A percentile compares a stretch with the other conserved stretches of the same genome.
These are phyloP conservation scores for Linanthus parryae DNA, from an alignment of 148 eudicot genomes.

Conservation along the genomic window DNA sequence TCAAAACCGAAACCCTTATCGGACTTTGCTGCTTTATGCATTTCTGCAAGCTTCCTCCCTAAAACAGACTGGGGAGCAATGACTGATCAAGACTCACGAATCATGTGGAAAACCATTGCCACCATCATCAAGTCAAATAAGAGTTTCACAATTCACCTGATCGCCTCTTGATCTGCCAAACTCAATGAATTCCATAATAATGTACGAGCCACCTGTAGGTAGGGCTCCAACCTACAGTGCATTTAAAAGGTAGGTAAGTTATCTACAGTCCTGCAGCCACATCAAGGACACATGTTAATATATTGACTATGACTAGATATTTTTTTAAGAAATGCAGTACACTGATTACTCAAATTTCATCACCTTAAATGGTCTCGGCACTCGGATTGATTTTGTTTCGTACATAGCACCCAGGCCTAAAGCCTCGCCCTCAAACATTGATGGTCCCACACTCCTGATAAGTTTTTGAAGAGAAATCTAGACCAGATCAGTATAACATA, in stretches of 20 bases:
- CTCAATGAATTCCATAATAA: slow-evolving; percentile 92
- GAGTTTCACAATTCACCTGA: slow-evolving; percentile 47
- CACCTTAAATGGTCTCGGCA: slow-evolving; percentile 89
- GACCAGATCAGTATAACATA: no score
- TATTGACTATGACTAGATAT: neutral
- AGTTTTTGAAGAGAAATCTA: no score
- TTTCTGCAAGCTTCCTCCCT: slow-evolving; percentile 92
- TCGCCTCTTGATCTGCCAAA: slow-evolving; percentile 77
- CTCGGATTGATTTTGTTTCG: slow-evolving; percentile 77
- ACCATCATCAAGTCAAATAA: slow-evolving; percentile 2
- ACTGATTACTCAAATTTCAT: slow-evolving; percentile 7
- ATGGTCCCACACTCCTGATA: slow-evolving; percentile 76
- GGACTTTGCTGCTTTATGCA: slow-evolving; percentile 89
- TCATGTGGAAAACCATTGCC: slow-evolving; percentile 3
- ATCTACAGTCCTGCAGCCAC: slow-evolving; percentile 13
- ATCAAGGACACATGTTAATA: neutral
- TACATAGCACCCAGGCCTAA: slow-evolving; percentile 82
- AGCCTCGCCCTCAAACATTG: slow-evolving; percentile 97
- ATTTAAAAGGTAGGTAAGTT: slow-evolving; percentile 4
- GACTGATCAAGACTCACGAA: slow-evolving; percentile 11
- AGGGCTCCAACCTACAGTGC: slow-evolving; percentile 68
- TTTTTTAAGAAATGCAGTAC: neutral
- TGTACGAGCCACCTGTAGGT: slow-evolving; percentile 85
- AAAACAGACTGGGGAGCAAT: slow-evolving; percentile 50
- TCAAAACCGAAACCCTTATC: slow-evolving; percentile 87